Base-by-base conservation (phyloP, 805 yeast species). In the Suhomyces prunicola region DNA sequence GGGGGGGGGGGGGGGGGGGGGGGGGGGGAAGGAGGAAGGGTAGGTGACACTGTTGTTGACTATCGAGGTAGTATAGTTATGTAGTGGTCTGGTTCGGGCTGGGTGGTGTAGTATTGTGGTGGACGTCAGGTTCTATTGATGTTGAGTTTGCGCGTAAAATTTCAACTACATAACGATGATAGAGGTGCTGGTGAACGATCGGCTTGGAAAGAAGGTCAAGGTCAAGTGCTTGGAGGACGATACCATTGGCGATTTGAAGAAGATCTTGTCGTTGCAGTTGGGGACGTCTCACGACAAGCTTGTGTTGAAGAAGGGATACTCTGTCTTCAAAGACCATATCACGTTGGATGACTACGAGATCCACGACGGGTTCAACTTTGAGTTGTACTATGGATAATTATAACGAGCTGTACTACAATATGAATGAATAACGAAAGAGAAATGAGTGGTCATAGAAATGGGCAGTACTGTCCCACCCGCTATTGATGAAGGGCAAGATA, bases 331-430 rank as follows among this genome's bases (percentile, higher is more conserved):
- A 65, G 94, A 93, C 63, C 97, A 92, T 66, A 93, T 93, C 51
- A 79, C 92, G 0, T 74, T 93, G 45, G 97, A 87, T n/a, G 99
- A 93, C 68, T 93, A 94, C 65, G 99, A 93, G 67, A 84, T 93
- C 17, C 96, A 91, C 64, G 86, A 91, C 67, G 96, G 96, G 8
- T 86, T 88, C 55, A 90, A 86, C 68, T 70, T 93, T 58, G 99
- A 93, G 70, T 72, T 93, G 67, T 94, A 90, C 62, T 88, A 88
- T 64, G 73, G 84, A 24, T 19, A n/a, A n/a, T n/a, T n/a, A n/a
- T n/a, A n/a, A n/a, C n/a, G n/a, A n/a, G n/a, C n/a, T n/a, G n/a
- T n/a, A n/a, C n/a, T n/a, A n/a, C n/a, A n/a, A n/a, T n/a, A n/a
- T n/a, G n/a, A n/a, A n/a, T n/a, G n/a, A n/a, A n/a, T n/a, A n/a